Percentiles rank a stretch among this genome's conserved stretches.
Conservation (phyloP, 352 stramenopile genomes). For the Pythium dissimile region DNA sequence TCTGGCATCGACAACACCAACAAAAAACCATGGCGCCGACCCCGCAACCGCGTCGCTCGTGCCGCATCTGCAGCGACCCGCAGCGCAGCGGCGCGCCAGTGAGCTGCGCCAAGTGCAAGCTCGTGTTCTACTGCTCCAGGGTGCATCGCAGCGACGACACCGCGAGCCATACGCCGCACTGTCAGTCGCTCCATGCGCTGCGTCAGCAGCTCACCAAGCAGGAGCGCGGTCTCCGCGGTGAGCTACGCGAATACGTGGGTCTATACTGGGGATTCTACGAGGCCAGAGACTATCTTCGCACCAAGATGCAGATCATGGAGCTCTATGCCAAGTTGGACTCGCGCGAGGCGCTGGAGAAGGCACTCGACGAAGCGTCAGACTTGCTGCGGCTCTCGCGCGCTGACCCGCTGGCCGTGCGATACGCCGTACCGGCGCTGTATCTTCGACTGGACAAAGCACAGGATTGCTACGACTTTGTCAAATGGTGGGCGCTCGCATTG, state of each 20-base stretch:
- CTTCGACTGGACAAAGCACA: neutral
- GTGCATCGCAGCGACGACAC: constrained; percentile 2
- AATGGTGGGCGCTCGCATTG: constrained; percentile 4
- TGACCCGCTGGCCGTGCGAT: constrained; percentile 6
- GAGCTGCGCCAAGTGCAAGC: neutral
- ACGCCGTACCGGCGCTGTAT: neutral
- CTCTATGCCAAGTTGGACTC: neutral
- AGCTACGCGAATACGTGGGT: constrained; percentile 4
- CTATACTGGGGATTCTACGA: constrained; percentile 9
- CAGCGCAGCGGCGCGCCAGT: constrained; percentile 6
- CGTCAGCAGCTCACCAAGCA: neutral
- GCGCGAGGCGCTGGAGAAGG: neutral
- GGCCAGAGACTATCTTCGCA: neutral
- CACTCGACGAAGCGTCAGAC: neutral
- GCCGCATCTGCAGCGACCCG: constrained; percentile 1
- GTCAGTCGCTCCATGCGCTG: neutral
- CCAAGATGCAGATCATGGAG: neutral
- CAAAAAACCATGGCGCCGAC: too few species aligned
- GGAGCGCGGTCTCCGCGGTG: neutral
- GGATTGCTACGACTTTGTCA: constrained; percentile 13
- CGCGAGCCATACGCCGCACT: neutral
- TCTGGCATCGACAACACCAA: too few species aligned
- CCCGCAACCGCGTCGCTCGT: neutral
- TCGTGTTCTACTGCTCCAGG: constrained; percentile 13
- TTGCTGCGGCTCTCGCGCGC: constrained; percentile 4